phyloP scores from a whole-genome alignment of 208 protist species.

The Trypanosoma caninum region DNA sequence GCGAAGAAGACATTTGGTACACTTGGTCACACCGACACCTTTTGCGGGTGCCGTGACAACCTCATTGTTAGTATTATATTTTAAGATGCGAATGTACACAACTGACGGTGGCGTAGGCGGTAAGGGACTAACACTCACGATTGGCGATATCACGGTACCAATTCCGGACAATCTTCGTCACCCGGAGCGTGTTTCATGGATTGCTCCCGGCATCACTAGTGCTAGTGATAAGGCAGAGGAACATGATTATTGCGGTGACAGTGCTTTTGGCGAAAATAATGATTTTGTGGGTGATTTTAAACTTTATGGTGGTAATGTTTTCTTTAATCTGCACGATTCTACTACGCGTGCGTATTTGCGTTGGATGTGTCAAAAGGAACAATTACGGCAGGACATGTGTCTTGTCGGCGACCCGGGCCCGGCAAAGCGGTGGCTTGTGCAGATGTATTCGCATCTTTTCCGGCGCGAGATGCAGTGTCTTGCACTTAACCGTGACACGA shows the following conservation, averaged over 20 bases:
- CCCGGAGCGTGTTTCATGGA: constrained; percentile 66
- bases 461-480: constrained; percentile 87
- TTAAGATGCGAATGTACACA: neutral
- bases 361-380: constrained; percentile 93
- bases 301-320: constrained; percentile 34
- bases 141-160: constrained; percentile 75
- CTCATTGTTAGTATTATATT: neutral
- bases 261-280: neutral
- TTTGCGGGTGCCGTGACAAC: neutral
- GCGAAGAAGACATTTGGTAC: no score
- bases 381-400: constrained; percentile 93
- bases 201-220: constrained; percentile 36
- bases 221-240: constrained; percentile 23
- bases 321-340: constrained; percentile 58
- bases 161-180: constrained; percentile 45
- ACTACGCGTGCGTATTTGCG: constrained; percentile 65
- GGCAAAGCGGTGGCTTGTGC: constrained; percentile 79
- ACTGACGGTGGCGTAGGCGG: constrained; percentile 2
- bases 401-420: constrained; percentile 91
- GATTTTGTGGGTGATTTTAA: neutral
- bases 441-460: constrained; percentile 67
- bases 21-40: neutral
- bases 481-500: constrained; percentile 92
- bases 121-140: constrained; percentile 49
- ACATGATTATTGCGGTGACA: neutral